Evolutionary conservation across 257 asterid genomes (phyloP).

Genomic region (Hygrophila difformis): DNA sequence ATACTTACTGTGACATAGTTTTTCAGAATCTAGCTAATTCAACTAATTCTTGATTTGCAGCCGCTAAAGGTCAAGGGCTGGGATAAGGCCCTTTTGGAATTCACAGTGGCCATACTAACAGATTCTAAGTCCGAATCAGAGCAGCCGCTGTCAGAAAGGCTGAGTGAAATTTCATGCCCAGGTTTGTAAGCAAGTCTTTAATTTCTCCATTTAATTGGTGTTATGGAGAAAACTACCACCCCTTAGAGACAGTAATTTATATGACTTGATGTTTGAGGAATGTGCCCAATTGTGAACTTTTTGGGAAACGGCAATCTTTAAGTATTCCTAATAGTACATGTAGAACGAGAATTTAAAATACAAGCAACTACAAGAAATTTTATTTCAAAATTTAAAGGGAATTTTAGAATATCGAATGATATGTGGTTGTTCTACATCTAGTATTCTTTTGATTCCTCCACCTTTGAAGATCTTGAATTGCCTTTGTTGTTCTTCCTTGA

Average conservation of each 20-base stretch:
- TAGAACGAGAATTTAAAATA: too few species aligned
- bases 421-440: too few species aligned
- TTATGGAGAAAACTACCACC: background rate
- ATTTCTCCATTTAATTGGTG: constrained; percentile 8
- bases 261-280: constrained; percentile 5
- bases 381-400: too few species aligned
- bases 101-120: constrained; percentile 66
- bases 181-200: constrained; percentile 29
- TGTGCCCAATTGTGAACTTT: background rate
- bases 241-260: background rate
- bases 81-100: constrained; percentile 85
- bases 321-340: too few species aligned
- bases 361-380: too few species aligned
- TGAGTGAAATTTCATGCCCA: constrained; percentile 77
- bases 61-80: constrained; percentile 85
- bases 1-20: background rate
- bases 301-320: too few species aligned
- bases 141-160: constrained; percentile 45
- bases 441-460: too few species aligned
- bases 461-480: too few species aligned
- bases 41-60: constrained; percentile 29
- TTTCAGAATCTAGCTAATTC: constrained; percentile 9
- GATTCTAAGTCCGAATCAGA: constrained; percentile 45
- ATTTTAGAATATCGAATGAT: too few species aligned
- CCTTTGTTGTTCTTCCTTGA: too few species aligned